Base-by-base conservation (phyloP, 345 rosid genomes). In the Citrus inodora region DNA sequence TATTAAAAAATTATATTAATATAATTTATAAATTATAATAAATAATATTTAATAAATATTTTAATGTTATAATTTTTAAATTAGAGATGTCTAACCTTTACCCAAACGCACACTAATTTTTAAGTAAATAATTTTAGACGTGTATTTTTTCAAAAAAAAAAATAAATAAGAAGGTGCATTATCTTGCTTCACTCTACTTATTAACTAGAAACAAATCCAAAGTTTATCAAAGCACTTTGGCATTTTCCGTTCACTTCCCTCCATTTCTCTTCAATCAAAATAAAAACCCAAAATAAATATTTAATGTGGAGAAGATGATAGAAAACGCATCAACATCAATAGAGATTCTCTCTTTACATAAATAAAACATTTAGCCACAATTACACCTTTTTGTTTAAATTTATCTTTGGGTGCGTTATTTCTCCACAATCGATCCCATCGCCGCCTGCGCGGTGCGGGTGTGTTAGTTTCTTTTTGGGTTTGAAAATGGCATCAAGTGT, bases 401-500 rank as follows among this genome's bases (percentile, higher is more conserved):
- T 48, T 63, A 27, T 63, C 3, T 25, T 63, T 59, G 22, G n/a
- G 22, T 19, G 63, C 46, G 71, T 80, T 22, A 74, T 37, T 46
- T 71, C 70, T 69, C 71, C 4, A 25, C 42, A 17, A 37, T 80
- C 40, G 69, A 40, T 80, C 13, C 69, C 70, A 38, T 75, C 67
- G 68, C 73, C 76, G 16, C 51, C 55, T 1, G 16, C 14, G 51
- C 51, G 51, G 17, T 46, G 51, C 51, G 17, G 51, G 16, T 13
- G 51, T 46, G 51, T 46, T 46, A 46, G 51, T 46, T 46, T 46
- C 16, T 3, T 46, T 46, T 46, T 13, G 16, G 19, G 37, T 67
- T 67, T 67, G 48, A 6, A 8, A 38, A 90, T 87, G 96, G 90
- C 95, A 65, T 79, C 89, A 63, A 60, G 85, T 68, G 89, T 89